These are phyloP conservation scores for Candida michaelii DNA, from an alignment of 805 yeast species.

Conservation along the genomic window DNA sequence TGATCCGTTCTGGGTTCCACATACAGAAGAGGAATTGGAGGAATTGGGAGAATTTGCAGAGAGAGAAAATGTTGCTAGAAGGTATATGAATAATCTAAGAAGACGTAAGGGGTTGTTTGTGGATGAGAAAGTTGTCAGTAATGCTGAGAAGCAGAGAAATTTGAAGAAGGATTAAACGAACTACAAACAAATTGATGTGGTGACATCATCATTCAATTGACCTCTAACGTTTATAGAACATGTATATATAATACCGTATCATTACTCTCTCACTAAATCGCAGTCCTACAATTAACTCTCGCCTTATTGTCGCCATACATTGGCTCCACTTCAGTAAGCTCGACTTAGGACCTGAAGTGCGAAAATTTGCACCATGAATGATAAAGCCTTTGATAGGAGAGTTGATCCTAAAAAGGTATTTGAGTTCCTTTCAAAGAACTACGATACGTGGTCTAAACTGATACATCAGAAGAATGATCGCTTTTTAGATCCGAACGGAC, in stretches of 20 bases:
- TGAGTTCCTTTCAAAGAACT: constrained; percentile 35
- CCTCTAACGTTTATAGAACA: too few relatives aligned
- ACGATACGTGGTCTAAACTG: constrained; percentile 39
- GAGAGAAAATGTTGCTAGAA: constrained; percentile 84
- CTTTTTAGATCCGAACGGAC: constrained; percentile 1
- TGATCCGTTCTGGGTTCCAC: constrained; percentile 99
- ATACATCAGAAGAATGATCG: constrained; percentile 18
- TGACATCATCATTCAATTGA: too few relatives aligned
- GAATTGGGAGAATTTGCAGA: constrained; percentile 92
- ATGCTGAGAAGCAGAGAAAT: constrained; percentile 93
- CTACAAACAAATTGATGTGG: too few relatives aligned
- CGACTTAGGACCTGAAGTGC: background rate
- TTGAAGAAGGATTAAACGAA: constrained; percentile 61
- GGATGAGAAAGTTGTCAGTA: constrained; percentile 85
- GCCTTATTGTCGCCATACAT: too few relatives aligned
- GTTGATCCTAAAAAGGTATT: constrained; percentile 22
- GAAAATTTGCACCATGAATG: constrained; percentile 1
- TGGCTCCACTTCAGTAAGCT: too few relatives aligned
- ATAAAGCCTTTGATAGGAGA: constrained; percentile 8
- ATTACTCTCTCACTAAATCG: too few relatives aligned
- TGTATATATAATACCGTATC: too few relatives aligned
- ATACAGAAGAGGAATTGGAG: constrained; percentile 93
- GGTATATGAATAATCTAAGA: constrained; percentile 80
- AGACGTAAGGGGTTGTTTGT: constrained; percentile 85
- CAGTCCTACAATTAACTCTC: too few relatives aligned